These are phyloP conservation scores for Xylariaceae sp. DNA, from an alignment of 2,329 filamentous ascomycete genomes.

Conservation along the genomic window DNA sequence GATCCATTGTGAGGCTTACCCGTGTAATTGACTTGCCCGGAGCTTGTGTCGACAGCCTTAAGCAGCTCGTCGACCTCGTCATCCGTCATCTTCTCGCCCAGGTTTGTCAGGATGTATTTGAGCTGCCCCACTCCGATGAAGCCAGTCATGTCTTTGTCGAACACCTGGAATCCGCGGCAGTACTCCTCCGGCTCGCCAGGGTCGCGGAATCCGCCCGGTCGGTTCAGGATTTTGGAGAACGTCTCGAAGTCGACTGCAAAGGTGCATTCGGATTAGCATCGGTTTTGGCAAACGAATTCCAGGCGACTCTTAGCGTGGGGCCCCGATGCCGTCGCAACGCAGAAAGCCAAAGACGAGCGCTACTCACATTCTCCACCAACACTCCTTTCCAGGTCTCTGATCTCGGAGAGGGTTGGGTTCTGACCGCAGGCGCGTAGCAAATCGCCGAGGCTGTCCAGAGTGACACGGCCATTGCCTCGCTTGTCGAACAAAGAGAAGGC, in stretches of 20 bases:
- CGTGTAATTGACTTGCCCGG: constrained; percentile 95
- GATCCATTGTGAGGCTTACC: constrained; percentile 49
- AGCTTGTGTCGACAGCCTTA: constrained; percentile 95
- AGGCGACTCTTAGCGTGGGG: neutral
- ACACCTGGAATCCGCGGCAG: constrained; percentile 97
- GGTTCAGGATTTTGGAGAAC: constrained; percentile 94
- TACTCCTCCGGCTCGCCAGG: constrained; percentile 98
- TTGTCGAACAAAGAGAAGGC: constrained; percentile 99
- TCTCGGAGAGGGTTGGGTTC: constrained; percentile 93
- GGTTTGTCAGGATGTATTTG: constrained; percentile 94
- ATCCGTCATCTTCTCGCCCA: constrained; percentile 99
- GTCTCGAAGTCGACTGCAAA: constrained; percentile 89
- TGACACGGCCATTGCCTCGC: constrained; percentile 91
- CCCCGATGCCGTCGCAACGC: neutral
- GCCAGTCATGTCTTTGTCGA: constrained; percentile 98
- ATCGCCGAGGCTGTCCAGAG: constrained; percentile 83
- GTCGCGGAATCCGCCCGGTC: constrained; percentile 95
- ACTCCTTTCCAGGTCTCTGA: constrained; percentile 84
- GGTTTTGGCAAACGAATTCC: neutral
- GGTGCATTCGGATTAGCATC: neutral
- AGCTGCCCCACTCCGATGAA: constrained; percentile 97
- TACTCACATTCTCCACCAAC: constrained; percentile 86
- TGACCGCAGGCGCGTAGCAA: constrained; percentile 94
- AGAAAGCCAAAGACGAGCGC: neutral
- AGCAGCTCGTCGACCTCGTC: constrained; percentile 98